Base-by-base conservation (phyloP, 345 rosid genomes). In the Viola odorata region DNA sequence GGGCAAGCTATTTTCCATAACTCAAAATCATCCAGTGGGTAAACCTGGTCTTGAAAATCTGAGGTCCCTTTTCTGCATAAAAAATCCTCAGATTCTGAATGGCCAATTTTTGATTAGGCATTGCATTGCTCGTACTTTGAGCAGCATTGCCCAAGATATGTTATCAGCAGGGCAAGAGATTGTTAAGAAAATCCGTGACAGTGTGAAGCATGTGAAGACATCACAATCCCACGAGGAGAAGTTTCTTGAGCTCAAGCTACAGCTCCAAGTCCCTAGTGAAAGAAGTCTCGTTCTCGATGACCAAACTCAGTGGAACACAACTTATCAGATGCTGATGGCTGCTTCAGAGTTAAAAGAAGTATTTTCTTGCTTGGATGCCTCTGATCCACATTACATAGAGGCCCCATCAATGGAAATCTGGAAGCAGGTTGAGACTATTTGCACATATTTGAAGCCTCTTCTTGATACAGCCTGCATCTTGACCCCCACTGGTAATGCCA, bases 311-410 rank as follows among this genome's bases (percentile, higher is more conserved):
- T 92, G 98, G 98, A 82, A 83, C 79, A 83, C 91, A 3, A 89
- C 96, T 2, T 87, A 83, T 72, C 82, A 81, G 59, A 89, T 92
- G 96, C 78, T 92, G 50, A 79, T 86, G 14, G 91, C 88, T 71
- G 96, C 96, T 57, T 85, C 79, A 0, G 96, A 89, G 67, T 65
- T 85, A 45, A 92, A 81, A 80, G 91, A 87, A 84, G 97, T 89
- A 38, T 92, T 92, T 78, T 72, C 84, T 57, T 92, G 96, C 79
- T 73, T 92, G 74, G 94, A 87, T 56, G 75, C 95, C 55, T 84
- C 84, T 50, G 98, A 86, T 72, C 91, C 91, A 0, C 84, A 85
- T 68, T 92, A 81, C 82, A 87, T 80, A 69, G 78, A 82, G 53
- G 78, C 88, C 42, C 96, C 89, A 45, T 74, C 91, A 38, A 64